Base-by-base conservation (phyloP, 2,329 filamentous ascomycete species). In the Coleophoma crateriformis region DNA sequence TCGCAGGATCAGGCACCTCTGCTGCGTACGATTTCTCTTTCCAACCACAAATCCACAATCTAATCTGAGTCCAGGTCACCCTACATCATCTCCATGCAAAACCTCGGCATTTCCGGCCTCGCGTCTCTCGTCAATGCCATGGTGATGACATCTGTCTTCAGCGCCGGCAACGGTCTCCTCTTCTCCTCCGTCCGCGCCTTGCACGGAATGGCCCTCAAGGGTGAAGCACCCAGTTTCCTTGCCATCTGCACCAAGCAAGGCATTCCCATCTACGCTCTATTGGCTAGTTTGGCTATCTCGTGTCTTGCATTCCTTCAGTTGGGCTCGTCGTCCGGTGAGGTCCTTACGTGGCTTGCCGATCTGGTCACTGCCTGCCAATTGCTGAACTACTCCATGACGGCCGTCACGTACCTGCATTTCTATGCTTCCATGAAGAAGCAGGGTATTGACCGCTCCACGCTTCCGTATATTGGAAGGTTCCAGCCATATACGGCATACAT, bases 281-380 rank as follows among this genome's bases (percentile, higher is more conserved):
- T 35, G 55, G 65, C 2, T 64, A 82, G 14, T 83, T 86, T 1
- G 73, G 89, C 38, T 61, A 78, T 91, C 58, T 79, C 84, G 1
- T 71, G 90, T 7, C 69, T 92, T 11, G 78, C 82, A 3, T 91
- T 90, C 64, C 75, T 90, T 19, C 84, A 79, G 12, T 75, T 78
- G 54, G 74, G 75, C 52, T 77, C 84, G 1, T 77, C 62, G 33
- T 44, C 50, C 4, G 59, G 58, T 33, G 56, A 58, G n/a, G 65
- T 67, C 5, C 65, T 67, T 57, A 64, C 62, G 56, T 67, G 64
- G 64, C 62, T 67, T 51, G 63, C 61, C 3, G 65, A 66, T 58
- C 67, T 87, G 58, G 68, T 88, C 17, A 88, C 85, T 8, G 84
- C 86, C 0, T 87, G 84, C 1, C 85, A 88, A 61, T 74, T 88